Base-by-base conservation (phyloP, 768 basidiomycete species). In the Trametes coccinea region DNA sequence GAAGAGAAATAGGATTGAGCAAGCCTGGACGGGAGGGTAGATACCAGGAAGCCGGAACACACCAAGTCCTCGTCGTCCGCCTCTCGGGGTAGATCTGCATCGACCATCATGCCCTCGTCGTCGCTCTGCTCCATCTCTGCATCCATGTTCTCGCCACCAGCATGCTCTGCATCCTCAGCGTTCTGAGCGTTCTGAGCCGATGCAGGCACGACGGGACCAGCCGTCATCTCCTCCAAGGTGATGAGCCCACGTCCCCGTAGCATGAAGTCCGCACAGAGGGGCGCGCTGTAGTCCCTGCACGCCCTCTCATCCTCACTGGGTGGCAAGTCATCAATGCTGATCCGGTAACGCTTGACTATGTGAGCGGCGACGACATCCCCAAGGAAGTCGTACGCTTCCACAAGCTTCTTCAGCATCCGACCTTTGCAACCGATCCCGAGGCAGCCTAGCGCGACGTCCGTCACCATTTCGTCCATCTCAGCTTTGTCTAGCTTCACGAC, bases 361-460 rank as follows among this genome's bases (percentile, higher is more conserved):
- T 77, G 71, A 45, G 75, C 69, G 37, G 77, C 74, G 49, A 91
- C 76, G 6, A 69, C 65, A 5, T 76, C 71, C 29, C 76, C 74
- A 44, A 89, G 72, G 49, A 60, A 71, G 10, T 77, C 76, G 69
- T 82, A 80, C 3, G 65, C 67, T 2, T 87, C 84, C 22, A 77
- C 77, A 33, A 92, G 77, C 64, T 76, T 80, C 68, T 82, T 80
- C 59, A 92, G 71, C 60, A 90, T 82, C 73, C 84, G 87, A 17
- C 90, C 90, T 85, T 78, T 82, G 79, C 85, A 86, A 8, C 84
- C 82, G 52, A 85, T 78, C 69, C 84, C 84, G 52, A 91, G 73
- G 69, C 84, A 88, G 57, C 77, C 78, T 52, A 78, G 70, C 6
- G 83, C 82, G 40, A 89, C 83, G n/a, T 89, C 85, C 66, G 81